Base-by-base conservation (phyloP, 768 basidiomycete species). In the Suillus clintonianus region DNA sequence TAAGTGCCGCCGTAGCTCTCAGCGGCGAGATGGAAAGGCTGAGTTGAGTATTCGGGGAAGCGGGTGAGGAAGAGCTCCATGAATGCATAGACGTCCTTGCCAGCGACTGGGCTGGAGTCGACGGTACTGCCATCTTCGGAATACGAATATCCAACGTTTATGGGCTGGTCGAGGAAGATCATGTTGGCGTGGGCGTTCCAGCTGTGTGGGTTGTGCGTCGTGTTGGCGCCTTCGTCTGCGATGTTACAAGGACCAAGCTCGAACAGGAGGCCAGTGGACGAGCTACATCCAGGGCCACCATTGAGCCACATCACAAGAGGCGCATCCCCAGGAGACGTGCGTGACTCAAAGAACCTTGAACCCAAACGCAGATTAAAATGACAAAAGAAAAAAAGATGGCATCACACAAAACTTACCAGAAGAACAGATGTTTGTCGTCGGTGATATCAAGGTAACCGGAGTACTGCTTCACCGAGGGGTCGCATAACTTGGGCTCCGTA, bases 341-440 rank as follows among this genome's bases (percentile, higher is more conserved):
- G 83, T 1, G 91, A 86, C 77, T 97, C 96, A 68, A 98, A 95
- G 84, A 94, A 95, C 91, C n/a, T n/a, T n/a, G n/a, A n/a, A n/a
- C n/a, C n/a, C n/a, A n/a, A n/a, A n/a, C n/a, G n/a, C n/a, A n/a
- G n/a, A n/a, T n/a, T n/a, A n/a, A 51, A 5, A 50, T 30, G 15
- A 50, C 48, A 10, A 15, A 27, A 27, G 59, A 24, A 59, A 34
- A 24, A 62, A 53, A 57, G 24, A 39, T 45, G 17, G 36, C 30
- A 63, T 37, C 47, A 27, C 27, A 27, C 4, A 4, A 4, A 74
- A 45, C 81, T 69, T 69, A 90, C 92, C 92, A 95, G 80, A 93
- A 94, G 84, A 95, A 95, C 27, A 95, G 80, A 69, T 95, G 92
- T 68, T 90, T 90, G 68, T 88, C 86, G 10, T 91, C 85, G 0